Base-by-base conservation (phyloP, 345 rosid genomes). In the Diplotaxis tenuifolia region DNA sequence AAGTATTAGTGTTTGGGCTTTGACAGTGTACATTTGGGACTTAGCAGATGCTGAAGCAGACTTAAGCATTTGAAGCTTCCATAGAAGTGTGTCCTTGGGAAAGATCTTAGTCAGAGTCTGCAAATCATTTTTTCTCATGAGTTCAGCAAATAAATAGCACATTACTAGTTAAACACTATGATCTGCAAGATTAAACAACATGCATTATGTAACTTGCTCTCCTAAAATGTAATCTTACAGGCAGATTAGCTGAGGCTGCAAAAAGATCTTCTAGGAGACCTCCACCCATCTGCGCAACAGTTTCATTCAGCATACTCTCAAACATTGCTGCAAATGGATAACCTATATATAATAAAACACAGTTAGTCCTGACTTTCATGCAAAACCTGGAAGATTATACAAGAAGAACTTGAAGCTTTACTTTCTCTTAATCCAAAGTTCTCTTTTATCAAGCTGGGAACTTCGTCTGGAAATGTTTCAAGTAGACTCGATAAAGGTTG, bases 1-100 rank as follows among this genome's bases (percentile, higher is more conserved):
- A 75, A 90, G 89, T 65, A 90, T 62, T 32, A 90, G 81, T 20
- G 80, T 82, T 75, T 88, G 83, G 58, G 92, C 94, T 71, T 76
- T 81, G 70, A 84, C 77, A 47, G 81, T 80, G 67, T 83, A 56
- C 61, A 88, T 85, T 45, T 77, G 85, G 28, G 86, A 84, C 69
- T 80, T 83, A 65, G 86, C 84, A 74, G 74, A 82, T 70, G 82
- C 80, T 47, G 94, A 76, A 77, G 89, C 89, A 75, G 85, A 77
- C 69, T 78, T 80, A 22, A 87, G 87, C 82, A 93, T 65, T 55
- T 80, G 80, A 70, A 93, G 83, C 84, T 89, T 91, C 98, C 96
- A 93, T 4, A 75, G 77, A 79, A 93, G 84, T 16, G 96, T 86
- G 55, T 85, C 87, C 78, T 80, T 88, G 0, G 94, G 87, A 45